Base-by-base conservation (phyloP, 2,329 filamentous ascomycete species). In the Aaosphaeria arxii region DNA sequence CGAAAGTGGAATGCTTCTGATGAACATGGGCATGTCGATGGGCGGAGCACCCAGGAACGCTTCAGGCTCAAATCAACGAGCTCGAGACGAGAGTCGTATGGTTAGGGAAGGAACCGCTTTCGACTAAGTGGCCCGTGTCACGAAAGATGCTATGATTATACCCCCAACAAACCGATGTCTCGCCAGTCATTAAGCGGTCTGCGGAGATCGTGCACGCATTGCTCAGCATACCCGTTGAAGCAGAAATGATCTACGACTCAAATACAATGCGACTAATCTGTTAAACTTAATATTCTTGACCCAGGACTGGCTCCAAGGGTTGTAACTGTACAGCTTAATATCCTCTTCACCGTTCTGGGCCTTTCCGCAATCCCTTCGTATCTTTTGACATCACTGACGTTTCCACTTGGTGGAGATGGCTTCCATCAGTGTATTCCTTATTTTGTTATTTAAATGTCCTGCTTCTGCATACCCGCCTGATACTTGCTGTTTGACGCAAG, bases 1-100 rank as follows among this genome's bases (percentile, higher is more conserved):
- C 36, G 69, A 71, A 48, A 71, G 67, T 43, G 64, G 67, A 17
- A 71, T 71, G 67, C 59, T 71, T 11, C 54, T 71, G 13, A 68
- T 71, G 64, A 66, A 66, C 46, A 69, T 70, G 66, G 60, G 61
- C 13, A 59, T 63, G 51, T 17, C n/a, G 11, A 43, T 43, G 41
- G 41, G 41, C n/a, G 44, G 45, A 11, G 56, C 50, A 3, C 66
- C 61, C 45, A 56, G 71, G 48, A 74, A 74, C 56, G 62, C 64
- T 17, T 70, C 68, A 5, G 57, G 24, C 7, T 28, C 39, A 53
- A 54, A 61, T 47, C 60, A 59, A 17, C 55, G 60, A 42, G 47
- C 64, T 44, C 58, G 66, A 40, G 66, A 70, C 46, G 56, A 63
- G 49, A 48, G 56, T 40, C 50, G 61, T 41, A 56, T 66, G 50